A percentile compares a stretch with the other conserved stretches of the same genome.
Evolutionary conservation across 495 filamentous ascomycete species (phyloP).

Genomic region (Penicillium argentinense): DNA sequence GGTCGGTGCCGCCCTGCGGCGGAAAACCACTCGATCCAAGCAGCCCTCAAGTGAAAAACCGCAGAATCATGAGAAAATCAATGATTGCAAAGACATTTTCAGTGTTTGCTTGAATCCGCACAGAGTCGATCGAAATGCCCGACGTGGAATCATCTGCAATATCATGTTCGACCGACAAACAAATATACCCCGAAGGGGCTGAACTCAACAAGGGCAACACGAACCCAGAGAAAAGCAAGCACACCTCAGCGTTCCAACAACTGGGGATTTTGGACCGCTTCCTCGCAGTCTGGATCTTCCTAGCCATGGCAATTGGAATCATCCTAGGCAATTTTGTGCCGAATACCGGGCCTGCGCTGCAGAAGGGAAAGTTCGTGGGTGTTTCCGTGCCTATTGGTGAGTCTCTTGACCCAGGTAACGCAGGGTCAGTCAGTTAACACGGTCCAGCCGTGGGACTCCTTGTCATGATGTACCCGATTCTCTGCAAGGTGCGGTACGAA

Average conservation of each 20-base stretch:
- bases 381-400: constrained; percentile 83
- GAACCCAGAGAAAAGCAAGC: constrained; percentile 22
- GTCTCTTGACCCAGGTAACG: constrained; percentile 16
- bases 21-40: background rate
- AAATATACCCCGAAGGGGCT: too few species aligned
- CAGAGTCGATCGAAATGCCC: too few species aligned
- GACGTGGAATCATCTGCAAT: too few species aligned
- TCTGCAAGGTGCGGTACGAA: constrained; percentile 91
- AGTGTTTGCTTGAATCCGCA: too few species aligned
- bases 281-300: constrained; percentile 84
- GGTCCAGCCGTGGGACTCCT: constrained; percentile 79
- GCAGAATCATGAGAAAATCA: too few species aligned
- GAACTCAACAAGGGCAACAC: too few species aligned
- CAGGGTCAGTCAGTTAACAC: too few species aligned
- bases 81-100: too few species aligned
- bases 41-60: background rate
- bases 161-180: too few species aligned
- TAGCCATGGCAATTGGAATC: constrained; percentile 81
- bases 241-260: constrained; percentile 43
- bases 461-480: constrained; percentile 94
- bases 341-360: constrained; percentile 58
- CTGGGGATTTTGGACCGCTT: constrained; percentile 74
- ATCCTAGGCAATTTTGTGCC: constrained; percentile 79
- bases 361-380: constrained; percentile 69
- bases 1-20: background rate